These are phyloP conservation scores for Ophiostoma sp. DNA, from an alignment of 2,329 filamentous ascomycete species.

Conservation along the genomic window DNA sequence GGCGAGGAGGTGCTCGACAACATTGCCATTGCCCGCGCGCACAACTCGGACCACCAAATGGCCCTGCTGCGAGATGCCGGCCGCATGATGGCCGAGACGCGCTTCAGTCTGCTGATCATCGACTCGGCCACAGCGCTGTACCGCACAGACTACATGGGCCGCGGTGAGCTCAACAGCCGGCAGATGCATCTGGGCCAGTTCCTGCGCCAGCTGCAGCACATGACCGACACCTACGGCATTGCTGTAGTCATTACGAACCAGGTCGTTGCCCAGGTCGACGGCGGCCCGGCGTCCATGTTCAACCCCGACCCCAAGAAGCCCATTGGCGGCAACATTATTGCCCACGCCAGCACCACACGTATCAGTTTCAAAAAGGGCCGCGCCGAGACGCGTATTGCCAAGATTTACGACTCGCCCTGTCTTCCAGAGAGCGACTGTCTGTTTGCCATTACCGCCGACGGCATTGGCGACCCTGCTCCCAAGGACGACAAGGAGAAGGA, in stretches of 20 bases:
- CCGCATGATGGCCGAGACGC: conserved; percentile 98
- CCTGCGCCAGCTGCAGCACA: conserved; percentile 74
- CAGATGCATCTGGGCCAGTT: conserved; percentile 88
- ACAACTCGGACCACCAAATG: conserved; percentile 97
- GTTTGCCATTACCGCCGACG: conserved; percentile 95
- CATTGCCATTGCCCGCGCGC: conserved; percentile 93
- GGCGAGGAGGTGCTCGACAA: conserved; percentile 98
- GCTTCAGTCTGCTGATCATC: conserved; percentile 91
- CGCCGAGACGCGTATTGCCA: conserved; percentile 92
- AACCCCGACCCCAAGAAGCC: conserved; percentile 99
- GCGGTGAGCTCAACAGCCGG: conserved; percentile 89
- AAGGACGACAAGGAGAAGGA: conserved; percentile 78
- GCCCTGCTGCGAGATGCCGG: conserved; percentile 91
- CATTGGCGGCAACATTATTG: conserved; percentile 97
- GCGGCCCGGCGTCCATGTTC: conserved; percentile 95
- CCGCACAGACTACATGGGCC: conserved; percentile 92
- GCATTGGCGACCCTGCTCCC: conserved; percentile 89
- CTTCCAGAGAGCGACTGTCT: conserved; percentile 92
- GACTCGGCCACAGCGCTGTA: conserved; percentile 95
- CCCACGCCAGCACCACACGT: conserved; percentile 91
- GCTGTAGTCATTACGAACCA: conserved; percentile 98
- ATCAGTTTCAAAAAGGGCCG: conserved; percentile 93
- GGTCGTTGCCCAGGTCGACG: conserved; percentile 96
- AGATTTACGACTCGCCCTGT: conserved; percentile 98
- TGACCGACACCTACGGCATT: conserved; percentile 84